These are phyloP conservation scores for Yamadazyma pseudoaaseri DNA, from an alignment of 1,139 yeast genomes.

Conservation along the genomic window DNA sequence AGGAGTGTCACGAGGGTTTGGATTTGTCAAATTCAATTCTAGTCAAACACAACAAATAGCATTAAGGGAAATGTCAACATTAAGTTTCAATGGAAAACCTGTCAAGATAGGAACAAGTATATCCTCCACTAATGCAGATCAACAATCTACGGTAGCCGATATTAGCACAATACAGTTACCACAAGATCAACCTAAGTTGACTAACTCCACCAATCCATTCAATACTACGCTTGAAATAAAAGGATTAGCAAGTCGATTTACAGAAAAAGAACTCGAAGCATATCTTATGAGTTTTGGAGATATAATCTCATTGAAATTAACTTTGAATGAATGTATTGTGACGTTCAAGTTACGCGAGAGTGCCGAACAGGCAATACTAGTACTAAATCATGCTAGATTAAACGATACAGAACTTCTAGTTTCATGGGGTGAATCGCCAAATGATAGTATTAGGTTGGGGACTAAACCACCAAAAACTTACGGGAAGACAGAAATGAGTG, in stretches of 20 bases:
- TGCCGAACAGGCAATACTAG: conserved; percentile 37
- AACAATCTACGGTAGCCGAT: conserved; percentile 4
- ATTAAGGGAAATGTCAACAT: conserved; percentile 79
- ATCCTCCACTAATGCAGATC: conserved; percentile 6
- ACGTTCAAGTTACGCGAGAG: conserved; percentile 30
- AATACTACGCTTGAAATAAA: conserved; percentile 31
- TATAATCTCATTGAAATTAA: conserved; percentile 24
- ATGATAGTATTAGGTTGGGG: background rate
- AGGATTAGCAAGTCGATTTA: conserved; percentile 29
- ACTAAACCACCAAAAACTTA: background rate
- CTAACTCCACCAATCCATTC: conserved; percentile 33
- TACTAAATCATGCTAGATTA: conserved; percentile 30
- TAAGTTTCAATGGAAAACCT: conserved; percentile 68
- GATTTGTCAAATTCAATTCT: conserved; percentile 80
- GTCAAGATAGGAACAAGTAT: conserved; percentile 55
- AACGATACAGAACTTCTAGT: conserved; percentile 31
- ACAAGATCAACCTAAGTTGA: conserved; percentile 36
- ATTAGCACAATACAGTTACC: conserved; percentile 17
- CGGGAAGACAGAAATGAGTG: conserved; percentile 1
- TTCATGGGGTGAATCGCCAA: conserved; percentile 30
- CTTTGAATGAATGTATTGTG: conserved; percentile 23
- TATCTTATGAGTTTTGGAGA: conserved; percentile 38
- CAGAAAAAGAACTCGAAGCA: conserved; percentile 28
- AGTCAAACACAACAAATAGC: conserved; percentile 77
- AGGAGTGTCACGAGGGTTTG: conserved; percentile 81